phyloP scores from a whole-genome alignment of 1,284 basidiomycete species.

The Trametes polyzona region DNA sequence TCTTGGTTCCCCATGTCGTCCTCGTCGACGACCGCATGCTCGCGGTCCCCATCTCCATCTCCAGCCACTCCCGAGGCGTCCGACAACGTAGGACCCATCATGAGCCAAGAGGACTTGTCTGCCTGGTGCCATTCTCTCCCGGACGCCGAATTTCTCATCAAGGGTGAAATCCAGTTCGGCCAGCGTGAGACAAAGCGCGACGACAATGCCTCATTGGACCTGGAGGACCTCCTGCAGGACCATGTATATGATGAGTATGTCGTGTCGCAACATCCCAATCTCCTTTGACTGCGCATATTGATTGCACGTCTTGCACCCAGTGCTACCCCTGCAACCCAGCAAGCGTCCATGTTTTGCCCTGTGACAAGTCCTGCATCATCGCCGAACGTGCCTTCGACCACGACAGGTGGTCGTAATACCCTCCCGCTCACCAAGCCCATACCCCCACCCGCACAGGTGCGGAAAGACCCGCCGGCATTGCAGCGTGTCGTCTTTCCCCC shows the following conservation, averaged over 20 bases:
- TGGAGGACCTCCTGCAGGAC: constrained; percentile 74
- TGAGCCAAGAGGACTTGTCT: constrained; percentile 56
- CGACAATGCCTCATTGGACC: constrained; percentile 55
- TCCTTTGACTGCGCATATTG: constrained; percentile 19
- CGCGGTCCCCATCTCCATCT: constrained; percentile 69
- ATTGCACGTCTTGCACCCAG: constrained; percentile 18
- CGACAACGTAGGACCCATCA: constrained; percentile 51
- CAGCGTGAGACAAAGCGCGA: constrained; percentile 37
- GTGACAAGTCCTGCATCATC: constrained; percentile 20
- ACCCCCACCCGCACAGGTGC: constrained; percentile 57
- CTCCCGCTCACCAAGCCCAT: constrained; percentile 52
- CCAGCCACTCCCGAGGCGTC: constrained; percentile 69
- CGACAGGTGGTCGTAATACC: constrained; percentile 14
- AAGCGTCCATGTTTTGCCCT: constrained; percentile 23
- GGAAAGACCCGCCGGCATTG: constrained; percentile 52
- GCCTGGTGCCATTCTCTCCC: constrained; percentile 60
- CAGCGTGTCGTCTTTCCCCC: constrained; percentile 68
- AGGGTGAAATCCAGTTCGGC: constrained; percentile 28
- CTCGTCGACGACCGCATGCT: constrained; percentile 54
- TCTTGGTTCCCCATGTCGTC: constrained; percentile 47
- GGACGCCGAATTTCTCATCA: constrained; percentile 42
- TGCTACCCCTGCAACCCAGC: constrained; percentile 15
- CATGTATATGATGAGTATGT: constrained; percentile 75
- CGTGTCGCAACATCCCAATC: constrained; percentile 4
- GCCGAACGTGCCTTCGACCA: not conserved